phyloP scores from a whole-genome alignment of 176 grass and related monocot genomes.

The Carex pumila region DNA sequence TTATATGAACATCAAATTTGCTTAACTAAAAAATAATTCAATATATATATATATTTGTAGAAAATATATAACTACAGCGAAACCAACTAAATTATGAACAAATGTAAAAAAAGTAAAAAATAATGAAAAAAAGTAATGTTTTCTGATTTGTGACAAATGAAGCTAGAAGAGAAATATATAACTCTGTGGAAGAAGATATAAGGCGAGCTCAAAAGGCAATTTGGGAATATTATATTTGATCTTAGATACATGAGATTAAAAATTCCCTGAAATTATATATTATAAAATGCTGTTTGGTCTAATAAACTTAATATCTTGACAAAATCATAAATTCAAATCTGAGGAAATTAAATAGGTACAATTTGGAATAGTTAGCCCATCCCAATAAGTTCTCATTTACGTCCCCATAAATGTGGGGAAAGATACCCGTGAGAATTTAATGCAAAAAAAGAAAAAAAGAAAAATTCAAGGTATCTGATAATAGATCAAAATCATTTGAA shows the following conservation, averaged over 20 bases:
- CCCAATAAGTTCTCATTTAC: neutral
- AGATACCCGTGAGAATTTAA: slow-evolving; percentile 4
- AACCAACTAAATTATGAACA: neutral
- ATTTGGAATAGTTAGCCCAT: slow-evolving; percentile 14
- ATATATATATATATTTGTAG: neutral
- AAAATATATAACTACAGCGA: neutral
- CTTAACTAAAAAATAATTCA: neutral
- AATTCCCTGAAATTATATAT: neutral
- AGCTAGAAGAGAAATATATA: neutral
- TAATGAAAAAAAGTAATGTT: neutral
- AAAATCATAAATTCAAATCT: neutral
- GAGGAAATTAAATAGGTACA: slow-evolving; percentile 5
- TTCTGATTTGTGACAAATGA: neutral
- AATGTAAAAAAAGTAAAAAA: neutral
- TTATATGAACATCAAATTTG: neutral
- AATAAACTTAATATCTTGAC: neutral
- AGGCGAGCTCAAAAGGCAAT: neutral
- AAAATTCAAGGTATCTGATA: slow-evolving; percentile 10
- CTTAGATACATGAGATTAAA: neutral
- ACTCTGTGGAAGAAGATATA: neutral
- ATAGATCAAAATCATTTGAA: slow-evolving; percentile 21
- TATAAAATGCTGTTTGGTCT: neutral
- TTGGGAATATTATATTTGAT: neutral
- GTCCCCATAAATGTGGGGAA: slow-evolving; percentile 5
- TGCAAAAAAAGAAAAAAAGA: neutral